These are phyloP conservation scores for Coix lacrymajobi DNA, from an alignment of 176 grass and related monocot species.

Conservation along the genomic window DNA sequence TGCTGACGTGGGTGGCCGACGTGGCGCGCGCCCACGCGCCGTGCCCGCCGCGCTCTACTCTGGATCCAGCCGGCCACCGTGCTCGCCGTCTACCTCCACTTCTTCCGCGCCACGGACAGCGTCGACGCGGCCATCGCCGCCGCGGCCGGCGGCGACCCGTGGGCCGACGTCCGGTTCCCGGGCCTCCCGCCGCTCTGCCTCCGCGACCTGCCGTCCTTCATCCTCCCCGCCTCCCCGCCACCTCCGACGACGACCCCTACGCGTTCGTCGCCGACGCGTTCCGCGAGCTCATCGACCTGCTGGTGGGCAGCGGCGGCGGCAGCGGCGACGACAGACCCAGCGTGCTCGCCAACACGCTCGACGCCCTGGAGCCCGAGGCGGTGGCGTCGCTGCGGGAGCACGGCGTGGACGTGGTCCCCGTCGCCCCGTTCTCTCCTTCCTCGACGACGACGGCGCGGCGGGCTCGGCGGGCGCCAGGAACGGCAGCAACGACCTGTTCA, in stretches of 20 bases:
- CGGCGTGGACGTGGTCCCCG: constrained; percentile 32
- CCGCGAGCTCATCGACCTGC: constrained; percentile 21
- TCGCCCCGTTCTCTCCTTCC: constrained; percentile 57
- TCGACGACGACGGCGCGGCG: not conserved
- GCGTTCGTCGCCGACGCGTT: constrained; percentile 3
- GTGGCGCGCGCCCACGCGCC: constrained; percentile 22
- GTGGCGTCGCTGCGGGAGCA: constrained; percentile 22
- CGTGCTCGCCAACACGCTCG: constrained; percentile 67
- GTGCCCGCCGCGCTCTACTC: constrained; percentile 41
- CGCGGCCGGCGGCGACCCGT: constrained; percentile 3
- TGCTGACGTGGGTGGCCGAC: constrained; percentile 48
- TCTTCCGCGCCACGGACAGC: constrained; percentile 42
- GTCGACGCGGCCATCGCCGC: constrained; percentile 27
- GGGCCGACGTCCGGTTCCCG: constrained; percentile 25
- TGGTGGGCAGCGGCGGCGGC: not conserved
- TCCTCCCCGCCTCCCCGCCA: constrained; percentile 20
- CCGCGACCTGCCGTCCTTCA: constrained; percentile 57
- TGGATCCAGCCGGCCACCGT: constrained; percentile 65
- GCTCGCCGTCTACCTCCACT: constrained; percentile 52
- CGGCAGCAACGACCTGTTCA: constrained; percentile 44
- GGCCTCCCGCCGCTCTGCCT: constrained; percentile 40
- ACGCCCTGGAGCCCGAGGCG: constrained; percentile 46
- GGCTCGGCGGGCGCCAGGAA: not conserved
- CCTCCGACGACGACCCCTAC: constrained; percentile 25
- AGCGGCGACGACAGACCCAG: constrained; percentile 4